Percentiles rank a stretch among this genome's conserved stretches.
phyloP scores from a whole-genome alignment of 108 stramenopile genomes.

The Cylindrotheca fusiformis region DNA sequence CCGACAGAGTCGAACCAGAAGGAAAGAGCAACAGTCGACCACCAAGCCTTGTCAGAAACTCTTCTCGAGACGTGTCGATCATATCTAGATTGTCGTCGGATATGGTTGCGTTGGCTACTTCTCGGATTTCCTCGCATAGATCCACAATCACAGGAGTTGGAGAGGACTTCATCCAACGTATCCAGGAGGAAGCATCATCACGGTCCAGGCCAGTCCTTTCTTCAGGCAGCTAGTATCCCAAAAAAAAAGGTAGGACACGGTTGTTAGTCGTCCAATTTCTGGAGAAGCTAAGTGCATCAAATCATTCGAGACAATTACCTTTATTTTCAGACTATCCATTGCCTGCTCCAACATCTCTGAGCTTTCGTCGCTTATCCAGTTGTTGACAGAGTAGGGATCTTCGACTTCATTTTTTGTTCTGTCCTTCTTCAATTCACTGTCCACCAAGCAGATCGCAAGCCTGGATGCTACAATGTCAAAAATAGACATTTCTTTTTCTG shows the following conservation, averaged over 20 bases:
- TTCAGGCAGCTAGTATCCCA: slow-evolving; percentile 10
- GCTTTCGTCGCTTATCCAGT: slow-evolving; percentile 72
- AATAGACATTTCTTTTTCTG: no score
- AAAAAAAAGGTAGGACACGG: not conserved
- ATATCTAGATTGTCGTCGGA: slow-evolving; percentile 35
- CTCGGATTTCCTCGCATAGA: slow-evolving; percentile 42
- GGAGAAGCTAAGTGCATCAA: not conserved
- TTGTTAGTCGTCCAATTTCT: not conserved
- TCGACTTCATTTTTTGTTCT: slow-evolving; percentile 40
- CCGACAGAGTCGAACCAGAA: slow-evolving; percentile 54
- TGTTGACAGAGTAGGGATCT: slow-evolving; percentile 51
- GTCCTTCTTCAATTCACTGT: slow-evolving; percentile 61
- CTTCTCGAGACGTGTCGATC: slow-evolving; percentile 40
- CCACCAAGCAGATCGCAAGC: slow-evolving; percentile 55
- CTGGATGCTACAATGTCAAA: slow-evolving; percentile 50
- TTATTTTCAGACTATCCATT: slow-evolving; percentile 43
- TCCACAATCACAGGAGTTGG: slow-evolving; percentile 67
- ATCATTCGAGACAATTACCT: slow-evolving; percentile 14
- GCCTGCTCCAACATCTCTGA: slow-evolving; percentile 52
- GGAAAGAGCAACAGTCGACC: slow-evolving; percentile 67
- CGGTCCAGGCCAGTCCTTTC: slow-evolving; percentile 41
- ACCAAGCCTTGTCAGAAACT: slow-evolving; percentile 54
- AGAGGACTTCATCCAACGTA: slow-evolving; percentile 75
- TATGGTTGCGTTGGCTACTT: slow-evolving; percentile 35
- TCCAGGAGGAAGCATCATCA: slow-evolving; percentile 54